Evolutionary conservation across 495 filamentous ascomycete genomes (phyloP), one percentile per base, ranked within the genome.

Genomic region (Astrothelium macrocarpum): DNA sequence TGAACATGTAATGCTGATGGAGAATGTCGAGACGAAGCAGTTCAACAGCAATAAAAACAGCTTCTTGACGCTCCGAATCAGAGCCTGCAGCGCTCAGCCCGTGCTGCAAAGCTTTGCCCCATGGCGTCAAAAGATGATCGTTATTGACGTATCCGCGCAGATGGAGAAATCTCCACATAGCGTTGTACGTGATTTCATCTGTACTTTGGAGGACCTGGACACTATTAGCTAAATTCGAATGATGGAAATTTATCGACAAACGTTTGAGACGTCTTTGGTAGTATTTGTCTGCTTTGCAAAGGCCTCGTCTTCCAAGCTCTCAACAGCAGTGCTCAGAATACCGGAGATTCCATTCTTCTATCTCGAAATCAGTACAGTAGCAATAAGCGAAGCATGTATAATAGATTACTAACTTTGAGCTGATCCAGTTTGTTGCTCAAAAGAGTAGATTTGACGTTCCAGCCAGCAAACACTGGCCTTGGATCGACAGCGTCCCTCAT

Each of bases 111-210:
- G 89, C 89, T 64, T 85, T 80, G 29, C 94, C 94, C 93, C 92
- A 96, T 29, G 74, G 65, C 9, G 92, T 96, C 31, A 97, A 81
- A 63, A 85, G 79, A 74, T 97, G 94, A 56, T 85, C 83, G 58
- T 86, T 82, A 65, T 95, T 83, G 42, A 94, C 77, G 67, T 95
- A 97, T 11, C 84, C 90, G 56, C 92, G 87, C 45, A 97, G 78
- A 72, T 97, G 90, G 32, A 97, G 78, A 73, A 96, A 93, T 45
- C 90, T 84, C 87, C 90, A 96, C 59, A 90, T 75, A 2, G 87
- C 83, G 70, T 96, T 90, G 25, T 28, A 56, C 2, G 20, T 11
- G n/a, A 56, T 29, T 29, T 56, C 49, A 9, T 56, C 49, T 16
- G 9, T 56, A 25, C 49, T 56, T 56, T 29, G 49, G 29, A 56